A percentile compares a stretch with the other conserved stretches of the same genome.
These are phyloP conservation scores for Arctium minus DNA, from an alignment of 129 eudicot species.

Conservation along the genomic window DNA sequence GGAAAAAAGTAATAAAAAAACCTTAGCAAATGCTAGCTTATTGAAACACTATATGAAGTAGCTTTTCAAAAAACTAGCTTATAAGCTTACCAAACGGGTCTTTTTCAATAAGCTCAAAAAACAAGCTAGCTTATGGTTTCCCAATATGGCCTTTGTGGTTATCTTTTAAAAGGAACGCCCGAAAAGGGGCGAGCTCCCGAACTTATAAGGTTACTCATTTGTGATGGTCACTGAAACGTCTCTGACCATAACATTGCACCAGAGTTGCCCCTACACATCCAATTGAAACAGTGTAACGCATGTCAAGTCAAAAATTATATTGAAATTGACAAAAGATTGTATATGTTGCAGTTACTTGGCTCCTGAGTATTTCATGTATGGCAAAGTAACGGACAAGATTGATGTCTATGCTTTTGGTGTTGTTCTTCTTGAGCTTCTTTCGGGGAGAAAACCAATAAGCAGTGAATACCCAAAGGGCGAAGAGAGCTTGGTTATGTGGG, in stretches of 20 bases:
- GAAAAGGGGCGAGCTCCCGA: not conserved
- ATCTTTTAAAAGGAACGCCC: not conserved
- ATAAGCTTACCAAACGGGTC: not conserved
- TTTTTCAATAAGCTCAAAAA: not conserved
- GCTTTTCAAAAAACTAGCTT: not conserved
- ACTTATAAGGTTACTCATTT: not conserved
- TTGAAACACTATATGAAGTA: not conserved
- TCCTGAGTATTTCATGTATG: constrained; percentile 96
- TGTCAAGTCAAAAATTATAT: not conserved
- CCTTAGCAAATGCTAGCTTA: not conserved
- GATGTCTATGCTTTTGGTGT: constrained; percentile 97
- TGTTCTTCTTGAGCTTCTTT: constrained; percentile 95
- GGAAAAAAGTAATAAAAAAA: not conserved
- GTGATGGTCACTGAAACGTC: not conserved
- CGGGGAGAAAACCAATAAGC: constrained; percentile 91
- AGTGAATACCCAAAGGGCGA: constrained; percentile 78
- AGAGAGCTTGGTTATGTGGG: constrained; percentile 98
- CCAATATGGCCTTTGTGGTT: not conserved
- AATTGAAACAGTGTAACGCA: not conserved
- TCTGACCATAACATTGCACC: not conserved
- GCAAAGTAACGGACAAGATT: constrained; percentile 85
- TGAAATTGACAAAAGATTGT: constrained; percentile 10
- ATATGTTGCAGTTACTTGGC: constrained; percentile 71
- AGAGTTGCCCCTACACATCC: not conserved
- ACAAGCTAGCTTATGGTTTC: not conserved